Evolutionary conservation across 495 filamentous ascomycete genomes (phyloP).

Genomic region (Neurospora sp.): DNA sequence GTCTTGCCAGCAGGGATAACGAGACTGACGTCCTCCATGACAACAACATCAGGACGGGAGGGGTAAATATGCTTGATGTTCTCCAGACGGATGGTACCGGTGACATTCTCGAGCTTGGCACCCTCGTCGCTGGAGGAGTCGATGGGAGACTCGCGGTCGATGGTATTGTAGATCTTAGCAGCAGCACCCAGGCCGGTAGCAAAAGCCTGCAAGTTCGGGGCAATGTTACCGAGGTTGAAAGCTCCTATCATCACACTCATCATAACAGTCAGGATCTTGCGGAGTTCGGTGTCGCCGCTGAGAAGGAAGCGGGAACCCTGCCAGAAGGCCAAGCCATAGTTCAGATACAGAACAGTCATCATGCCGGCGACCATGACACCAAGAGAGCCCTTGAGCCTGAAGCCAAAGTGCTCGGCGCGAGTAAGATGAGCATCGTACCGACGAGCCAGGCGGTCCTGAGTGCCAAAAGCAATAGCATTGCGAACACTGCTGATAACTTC

Average conservation of each 20-base stretch:
- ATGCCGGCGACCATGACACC: conserved; percentile 71
- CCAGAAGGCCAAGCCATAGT: conserved; percentile 93
- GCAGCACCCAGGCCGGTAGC: conserved; percentile 73
- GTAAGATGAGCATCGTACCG: conserved; percentile 71
- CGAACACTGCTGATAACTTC: conserved; percentile 91
- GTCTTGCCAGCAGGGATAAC: conserved; percentile 75
- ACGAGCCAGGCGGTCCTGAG: conserved; percentile 75
- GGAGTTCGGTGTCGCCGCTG: conserved; percentile 45
- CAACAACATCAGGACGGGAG: conserved; percentile 75
- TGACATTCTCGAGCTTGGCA: conserved; percentile 54
- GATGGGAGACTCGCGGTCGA: conserved; percentile 80
- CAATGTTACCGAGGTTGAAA: conserved; percentile 81
- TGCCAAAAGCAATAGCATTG: conserved; percentile 88
- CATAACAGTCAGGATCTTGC: conserved; percentile 64
- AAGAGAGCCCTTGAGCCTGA: conserved; percentile 58
- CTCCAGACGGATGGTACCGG: conserved; percentile 73
- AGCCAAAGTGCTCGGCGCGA: conserved; percentile 65
- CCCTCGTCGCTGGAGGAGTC: conserved; percentile 69
- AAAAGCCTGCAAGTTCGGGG: conserved; percentile 69
- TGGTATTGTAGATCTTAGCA: conserved; percentile 82
- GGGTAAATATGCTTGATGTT: conserved; percentile 89
- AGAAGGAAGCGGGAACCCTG: conserved; percentile 77
- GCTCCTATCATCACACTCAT: conserved; percentile 87
- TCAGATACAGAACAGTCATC: conserved; percentile 75
- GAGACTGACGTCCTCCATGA: conserved; percentile 76